A percentile compares a stretch with the other conserved stretches of the same genome.
phyloP scores from a whole-genome alignment of 305 asterid genomes.

The Salvia sclarea region DNA sequence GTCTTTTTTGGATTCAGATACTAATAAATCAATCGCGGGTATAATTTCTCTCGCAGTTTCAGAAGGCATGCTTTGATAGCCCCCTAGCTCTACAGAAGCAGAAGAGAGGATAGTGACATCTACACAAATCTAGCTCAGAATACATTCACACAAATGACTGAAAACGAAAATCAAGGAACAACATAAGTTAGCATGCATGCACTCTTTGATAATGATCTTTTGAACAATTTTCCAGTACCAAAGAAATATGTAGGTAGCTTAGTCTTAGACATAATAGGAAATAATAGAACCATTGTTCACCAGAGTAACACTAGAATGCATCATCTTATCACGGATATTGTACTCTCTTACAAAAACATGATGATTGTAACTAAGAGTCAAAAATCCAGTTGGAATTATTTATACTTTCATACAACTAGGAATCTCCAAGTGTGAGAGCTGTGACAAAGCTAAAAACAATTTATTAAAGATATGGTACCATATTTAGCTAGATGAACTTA shows the following conservation, averaged over 20 bases:
- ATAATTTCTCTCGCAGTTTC: slow-evolving; percentile 52
- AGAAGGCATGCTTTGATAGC: slow-evolving; percentile 52
- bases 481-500: slow-evolving; percentile 7
- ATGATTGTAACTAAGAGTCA: slow-evolving; percentile 5
- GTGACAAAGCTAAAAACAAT: not conserved
- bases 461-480: not conserved
- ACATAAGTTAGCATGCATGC: not conserved
- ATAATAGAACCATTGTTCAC: not conserved
- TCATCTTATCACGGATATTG: slow-evolving; percentile 7
- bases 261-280: not conserved
- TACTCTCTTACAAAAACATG: too few species aligned
- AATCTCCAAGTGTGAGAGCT: slow-evolving; percentile 22
- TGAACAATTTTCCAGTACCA: slow-evolving; percentile 7
- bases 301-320: slow-evolving; percentile 18
- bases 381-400: not conserved
- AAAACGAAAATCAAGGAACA: slow-evolving; percentile 17
- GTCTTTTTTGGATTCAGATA: slow-evolving; percentile 51
- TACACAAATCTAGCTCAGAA: slow-evolving; percentile 12
- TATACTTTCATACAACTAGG: not conserved
- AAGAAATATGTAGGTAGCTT: slow-evolving; percentile 6
- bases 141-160: slow-evolving; percentile 28
- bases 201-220: slow-evolving; percentile 12
- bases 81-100: slow-evolving; percentile 37
- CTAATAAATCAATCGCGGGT: slow-evolving; percentile 49
- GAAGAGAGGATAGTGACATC: slow-evolving; percentile 25